These are phyloP conservation scores for Phascolomyces articulosus DNA, from an alignment of 371 early-diverging fungal genomes.

Conservation along the genomic window DNA sequence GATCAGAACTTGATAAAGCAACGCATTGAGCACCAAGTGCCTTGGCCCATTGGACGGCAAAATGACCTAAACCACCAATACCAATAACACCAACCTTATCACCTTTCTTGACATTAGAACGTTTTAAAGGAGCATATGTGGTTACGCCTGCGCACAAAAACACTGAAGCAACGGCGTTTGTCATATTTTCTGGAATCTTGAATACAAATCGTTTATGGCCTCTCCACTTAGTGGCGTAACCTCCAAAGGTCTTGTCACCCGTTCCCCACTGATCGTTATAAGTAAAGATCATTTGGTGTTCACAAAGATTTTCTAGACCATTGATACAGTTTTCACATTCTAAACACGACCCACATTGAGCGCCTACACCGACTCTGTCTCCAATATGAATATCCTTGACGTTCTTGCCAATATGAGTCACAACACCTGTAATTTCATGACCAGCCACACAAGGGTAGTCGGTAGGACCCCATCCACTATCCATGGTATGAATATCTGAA, in stretches of 20 bases:
- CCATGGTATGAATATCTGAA: slow-evolving; percentile 61
- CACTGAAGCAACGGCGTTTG: slow-evolving; percentile 58
- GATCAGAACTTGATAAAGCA: slow-evolving; percentile 33
- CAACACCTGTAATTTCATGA: slow-evolving; percentile 61
- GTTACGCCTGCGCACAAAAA: slow-evolving; percentile 61
- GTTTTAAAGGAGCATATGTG: slow-evolving; percentile 61
- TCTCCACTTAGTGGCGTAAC: slow-evolving; percentile 68
- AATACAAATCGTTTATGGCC: slow-evolving; percentile 59
- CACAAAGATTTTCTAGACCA: slow-evolving; percentile 29
- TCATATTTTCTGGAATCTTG: slow-evolving; percentile 62
- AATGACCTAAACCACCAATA: slow-evolving; percentile 37
- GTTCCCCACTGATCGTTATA: slow-evolving; percentile 52
- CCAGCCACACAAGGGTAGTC: slow-evolving; percentile 66
- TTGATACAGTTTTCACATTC: slow-evolving; percentile 30
- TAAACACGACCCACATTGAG: slow-evolving; percentile 56
- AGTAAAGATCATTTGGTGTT: slow-evolving; percentile 14
- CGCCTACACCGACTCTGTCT: slow-evolving; percentile 74
- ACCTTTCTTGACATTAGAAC: slow-evolving; percentile 43
- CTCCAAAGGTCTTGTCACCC: slow-evolving; percentile 64
- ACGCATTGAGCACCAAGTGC: slow-evolving; percentile 68
- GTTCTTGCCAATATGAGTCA: slow-evolving; percentile 56
- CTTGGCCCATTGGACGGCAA: slow-evolving; percentile 51
- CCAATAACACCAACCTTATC: slow-evolving; percentile 68
- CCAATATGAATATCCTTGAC: slow-evolving; percentile 63
- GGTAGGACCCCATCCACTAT: slow-evolving; percentile 69